Conservation (phyloP, 176 grass and related monocot genomes). For the Zea luxurians region DNA sequence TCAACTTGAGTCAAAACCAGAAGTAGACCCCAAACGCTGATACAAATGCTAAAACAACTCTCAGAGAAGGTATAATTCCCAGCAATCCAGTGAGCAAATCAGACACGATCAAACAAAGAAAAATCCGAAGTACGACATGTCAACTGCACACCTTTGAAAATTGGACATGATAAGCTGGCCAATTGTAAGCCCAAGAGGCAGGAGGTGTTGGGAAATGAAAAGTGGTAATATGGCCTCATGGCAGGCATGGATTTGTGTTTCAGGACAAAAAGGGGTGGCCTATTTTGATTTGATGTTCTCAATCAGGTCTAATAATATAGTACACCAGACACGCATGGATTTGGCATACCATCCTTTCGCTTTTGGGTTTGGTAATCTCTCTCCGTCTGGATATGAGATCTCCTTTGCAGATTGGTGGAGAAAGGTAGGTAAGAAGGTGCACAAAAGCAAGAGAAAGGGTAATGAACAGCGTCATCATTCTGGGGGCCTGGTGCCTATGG, state of each 20-base stretch:
- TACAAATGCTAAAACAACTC: background rate
- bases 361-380: too few relatives aligned
- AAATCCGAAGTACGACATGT: background rate
- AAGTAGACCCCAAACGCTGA: background rate
- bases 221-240: background rate
- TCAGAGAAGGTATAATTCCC: background rate
- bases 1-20: background rate
- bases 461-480: too few relatives aligned
- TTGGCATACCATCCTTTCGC: too few relatives aligned
- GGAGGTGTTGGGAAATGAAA: background rate
- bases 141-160: background rate
- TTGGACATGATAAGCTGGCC: background rate
- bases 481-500: too few relatives aligned
- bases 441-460: too few relatives aligned
- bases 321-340: background rate
- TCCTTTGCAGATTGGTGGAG: too few relatives aligned
- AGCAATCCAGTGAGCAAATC: background rate
- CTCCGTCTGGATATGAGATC: too few relatives aligned
- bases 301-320: background rate
- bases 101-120: background rate
- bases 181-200: background rate
- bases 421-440: too few relatives aligned
- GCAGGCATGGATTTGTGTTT: background rate
- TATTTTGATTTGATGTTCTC: background rate
- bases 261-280: background rate